phyloP scores from a whole-genome alignment of 176 grass and related monocot species.

The Avena insularis region DNA sequence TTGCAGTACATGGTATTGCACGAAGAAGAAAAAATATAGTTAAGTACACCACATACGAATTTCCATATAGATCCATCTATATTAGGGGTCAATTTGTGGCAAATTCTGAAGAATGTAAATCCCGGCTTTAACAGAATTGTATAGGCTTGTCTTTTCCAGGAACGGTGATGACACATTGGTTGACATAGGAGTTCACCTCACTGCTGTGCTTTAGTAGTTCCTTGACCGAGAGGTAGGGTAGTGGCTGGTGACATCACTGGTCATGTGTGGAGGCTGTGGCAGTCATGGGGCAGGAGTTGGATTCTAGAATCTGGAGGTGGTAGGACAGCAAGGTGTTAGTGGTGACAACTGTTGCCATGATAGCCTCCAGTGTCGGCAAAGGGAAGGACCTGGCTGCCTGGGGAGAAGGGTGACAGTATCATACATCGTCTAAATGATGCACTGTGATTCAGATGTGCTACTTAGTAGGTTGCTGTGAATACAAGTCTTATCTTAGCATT shows the following conservation, averaged over 20 bases:
- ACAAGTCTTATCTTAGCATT: slow-evolving; percentile 2
- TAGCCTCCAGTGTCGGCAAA: not conserved
- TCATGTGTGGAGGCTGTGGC: not conserved
- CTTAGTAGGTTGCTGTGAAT: not conserved
- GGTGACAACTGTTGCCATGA: too few relatives aligned
- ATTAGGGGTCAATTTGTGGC: not conserved
- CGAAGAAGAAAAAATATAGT: not conserved
- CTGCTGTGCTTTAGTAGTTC: not conserved
- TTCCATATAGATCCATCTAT: not conserved
- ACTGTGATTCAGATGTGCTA: not conserved
- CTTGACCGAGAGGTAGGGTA: slow-evolving; percentile 3
- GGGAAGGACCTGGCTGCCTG: not conserved
- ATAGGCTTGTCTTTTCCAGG: not conserved
- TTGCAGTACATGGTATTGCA: slow-evolving; percentile 1
- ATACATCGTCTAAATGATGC: not conserved
- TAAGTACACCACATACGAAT: not conserved
- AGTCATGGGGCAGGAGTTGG: not conserved
- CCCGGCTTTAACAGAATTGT: not conserved
- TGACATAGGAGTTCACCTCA: not conserved
- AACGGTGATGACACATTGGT: not conserved
- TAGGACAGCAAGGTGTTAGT: not conserved
- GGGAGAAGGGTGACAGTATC: not conserved
- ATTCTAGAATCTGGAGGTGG: slow-evolving; percentile 8
- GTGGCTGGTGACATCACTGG: not conserved
- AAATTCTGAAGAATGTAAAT: not conserved